Conservation (phyloP, 495 filamentous ascomycete genomes). For the Trichoderma erinaceum region DNA sequence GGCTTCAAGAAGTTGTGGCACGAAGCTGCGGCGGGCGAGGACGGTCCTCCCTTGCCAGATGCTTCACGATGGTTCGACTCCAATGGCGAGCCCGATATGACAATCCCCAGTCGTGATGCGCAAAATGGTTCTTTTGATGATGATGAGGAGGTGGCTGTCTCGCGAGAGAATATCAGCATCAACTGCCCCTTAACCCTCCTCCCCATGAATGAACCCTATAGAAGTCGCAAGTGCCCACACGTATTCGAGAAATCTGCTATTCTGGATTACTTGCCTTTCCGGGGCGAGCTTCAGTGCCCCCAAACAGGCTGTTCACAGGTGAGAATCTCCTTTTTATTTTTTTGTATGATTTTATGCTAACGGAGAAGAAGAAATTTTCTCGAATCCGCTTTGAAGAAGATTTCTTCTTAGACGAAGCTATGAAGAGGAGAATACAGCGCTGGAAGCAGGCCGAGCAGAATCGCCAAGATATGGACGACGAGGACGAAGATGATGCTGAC, state of each 20-base stretch:
- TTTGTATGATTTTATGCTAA: neutral
- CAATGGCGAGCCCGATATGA: slow-evolving; percentile 38
- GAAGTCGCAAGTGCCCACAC: slow-evolving; percentile 73
- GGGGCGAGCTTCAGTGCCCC: slow-evolving; percentile 33
- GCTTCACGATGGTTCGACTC: slow-evolving; percentile 66
- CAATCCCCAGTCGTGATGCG: slow-evolving; percentile 17
- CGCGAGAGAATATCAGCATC: slow-evolving; percentile 60
- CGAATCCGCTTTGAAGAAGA: slow-evolving; percentile 21
- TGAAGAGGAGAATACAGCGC: slow-evolving; percentile 34
- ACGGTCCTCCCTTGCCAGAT: slow-evolving; percentile 60
- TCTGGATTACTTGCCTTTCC: slow-evolving; percentile 50
- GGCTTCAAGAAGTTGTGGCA: slow-evolving; percentile 72
- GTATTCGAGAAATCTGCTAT: slow-evolving; percentile 75
- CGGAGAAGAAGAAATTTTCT: slow-evolving; percentile 25
- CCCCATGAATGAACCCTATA: slow-evolving; percentile 65
- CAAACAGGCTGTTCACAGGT: slow-evolving; percentile 40
- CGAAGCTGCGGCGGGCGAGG: slow-evolving; percentile 61
- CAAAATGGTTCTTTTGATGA: slow-evolving; percentile 24
- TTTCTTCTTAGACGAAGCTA: slow-evolving; percentile 30
- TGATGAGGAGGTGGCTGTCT: slow-evolving; percentile 62
- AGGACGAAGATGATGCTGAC: slow-evolving; percentile 24
- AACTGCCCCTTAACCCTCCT: slow-evolving; percentile 78
- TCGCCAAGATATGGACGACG: slow-evolving; percentile 27
- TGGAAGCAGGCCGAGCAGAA: slow-evolving; percentile 31
- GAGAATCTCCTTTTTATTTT: slow-evolving; percentile 16